Conservation (phyloP, 2,329 filamentous ascomycete species). For the Leptoxyphium fumago region DNA sequence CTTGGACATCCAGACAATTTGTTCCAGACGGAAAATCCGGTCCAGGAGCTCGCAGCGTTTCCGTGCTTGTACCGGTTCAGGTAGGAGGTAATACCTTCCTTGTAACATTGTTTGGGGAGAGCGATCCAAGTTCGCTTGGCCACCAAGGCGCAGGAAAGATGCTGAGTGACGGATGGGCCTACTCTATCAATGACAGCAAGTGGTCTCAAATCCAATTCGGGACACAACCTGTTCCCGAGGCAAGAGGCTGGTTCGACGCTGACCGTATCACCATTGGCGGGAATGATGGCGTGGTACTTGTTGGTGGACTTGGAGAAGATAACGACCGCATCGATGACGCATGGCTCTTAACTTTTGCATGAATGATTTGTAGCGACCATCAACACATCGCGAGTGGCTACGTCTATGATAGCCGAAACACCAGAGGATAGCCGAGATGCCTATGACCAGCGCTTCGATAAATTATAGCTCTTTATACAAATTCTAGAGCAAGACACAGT, state of each 20-base stretch:
- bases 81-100: slow-evolving; percentile 24
- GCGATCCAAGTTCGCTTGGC: slow-evolving; percentile 37
- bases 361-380: too few species aligned
- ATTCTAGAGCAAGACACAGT: too few species aligned
- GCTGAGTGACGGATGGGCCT: slow-evolving; percentile 38
- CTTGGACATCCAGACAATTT: slow-evolving; percentile 28
- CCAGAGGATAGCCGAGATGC: too few species aligned
- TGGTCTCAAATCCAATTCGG: slow-evolving; percentile 22
- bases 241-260: slow-evolving; percentile 41
- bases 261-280: slow-evolving; percentile 23
- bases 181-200: slow-evolving; percentile 18
- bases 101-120: slow-evolving; percentile 40
- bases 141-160: slow-evolving; percentile 44
- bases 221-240: slow-evolving; percentile 19
- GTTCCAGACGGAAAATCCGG: slow-evolving; percentile 30
- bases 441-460: too few species aligned
- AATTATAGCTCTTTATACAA: too few species aligned
- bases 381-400: too few species aligned
- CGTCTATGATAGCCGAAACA: too few species aligned
- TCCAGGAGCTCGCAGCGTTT: slow-evolving; percentile 37
- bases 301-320: slow-evolving; percentile 37
- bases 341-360: slow-evolving; percentile 27
- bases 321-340: slow-evolving; percentile 38
- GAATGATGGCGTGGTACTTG: slow-evolving; percentile 28
- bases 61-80: slow-evolving; percentile 28